Percentiles rank a stretch among this genome's conserved stretches.
Conservation (phyloP, 257 asterid species). For the Misopates orontium region DNA sequence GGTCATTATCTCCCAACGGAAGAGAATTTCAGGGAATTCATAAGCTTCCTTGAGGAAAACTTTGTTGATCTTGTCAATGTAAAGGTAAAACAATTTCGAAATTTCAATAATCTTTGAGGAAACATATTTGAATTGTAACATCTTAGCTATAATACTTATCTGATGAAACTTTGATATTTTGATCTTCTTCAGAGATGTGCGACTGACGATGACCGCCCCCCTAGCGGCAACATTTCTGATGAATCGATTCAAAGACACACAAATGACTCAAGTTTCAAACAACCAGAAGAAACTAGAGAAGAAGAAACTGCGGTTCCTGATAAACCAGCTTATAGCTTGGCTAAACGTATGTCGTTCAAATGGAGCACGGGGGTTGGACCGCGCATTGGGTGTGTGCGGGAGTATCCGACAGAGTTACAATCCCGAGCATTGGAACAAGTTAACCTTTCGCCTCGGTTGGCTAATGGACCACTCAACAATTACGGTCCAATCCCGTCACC, state of each 20-base stretch:
- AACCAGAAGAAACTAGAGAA: slow-evolving; percentile 32
- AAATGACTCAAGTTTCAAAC: slow-evolving; percentile 27
- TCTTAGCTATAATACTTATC: background rate
- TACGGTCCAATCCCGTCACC: slow-evolving; percentile 96
- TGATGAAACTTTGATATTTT: slow-evolving; percentile 20
- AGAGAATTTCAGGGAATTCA: slow-evolving; percentile 81
- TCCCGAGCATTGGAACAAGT: slow-evolving; percentile 88
- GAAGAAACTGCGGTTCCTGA: slow-evolving; percentile 4
- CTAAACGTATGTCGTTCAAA: slow-evolving; percentile 69
- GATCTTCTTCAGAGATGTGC: slow-evolving; percentile 64
- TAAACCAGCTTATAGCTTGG: slow-evolving; percentile 42
- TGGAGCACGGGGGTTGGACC: slow-evolving; percentile 95
- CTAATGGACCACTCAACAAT: slow-evolving; percentile 38
- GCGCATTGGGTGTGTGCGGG: slow-evolving; percentile 87
- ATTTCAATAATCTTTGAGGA: no score
- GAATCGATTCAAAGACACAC: slow-evolving; percentile 28
- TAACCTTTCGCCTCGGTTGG: slow-evolving; percentile 81
- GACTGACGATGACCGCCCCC: slow-evolving; percentile 68
- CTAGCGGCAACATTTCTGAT: slow-evolving; percentile 30
- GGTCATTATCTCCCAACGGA: slow-evolving; percentile 96
- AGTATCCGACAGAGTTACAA: slow-evolving; percentile 79
- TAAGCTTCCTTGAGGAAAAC: slow-evolving; percentile 81
- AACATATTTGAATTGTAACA: no score
- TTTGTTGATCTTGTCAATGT: slow-evolving; percentile 70
- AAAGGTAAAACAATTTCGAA: slow-evolving; percentile 44